Conservation (phyloP, 306 rosid species). For the Erythrophleum fordii region DNA sequence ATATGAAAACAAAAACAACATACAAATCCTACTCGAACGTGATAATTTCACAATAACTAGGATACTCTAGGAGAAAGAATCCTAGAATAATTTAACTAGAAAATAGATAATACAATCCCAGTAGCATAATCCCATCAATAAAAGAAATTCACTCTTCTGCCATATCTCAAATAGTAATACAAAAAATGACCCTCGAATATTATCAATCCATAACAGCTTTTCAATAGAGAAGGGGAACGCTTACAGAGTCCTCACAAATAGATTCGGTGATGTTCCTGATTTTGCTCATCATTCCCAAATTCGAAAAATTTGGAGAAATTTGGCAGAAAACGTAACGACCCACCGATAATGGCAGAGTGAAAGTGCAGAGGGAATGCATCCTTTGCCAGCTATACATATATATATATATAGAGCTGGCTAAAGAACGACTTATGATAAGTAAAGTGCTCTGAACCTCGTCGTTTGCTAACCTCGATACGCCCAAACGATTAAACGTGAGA, state of each 20-base stretch:
- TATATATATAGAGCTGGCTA: too few species aligned
- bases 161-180: not conserved
- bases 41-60: not conserved
- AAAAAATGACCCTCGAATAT: not conserved
- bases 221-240: not conserved
- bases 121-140: not conserved
- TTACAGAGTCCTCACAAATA: slow-evolving; percentile 11
- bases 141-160: not conserved
- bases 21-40: not conserved
- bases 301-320: not conserved
- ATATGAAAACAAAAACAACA: too few species aligned
- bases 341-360: not conserved
- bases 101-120: not conserved
- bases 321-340: not conserved
- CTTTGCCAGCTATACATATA: too few species aligned
- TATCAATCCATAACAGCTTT: too few species aligned
- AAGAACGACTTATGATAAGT: not conserved
- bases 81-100: not conserved
- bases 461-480: not conserved
- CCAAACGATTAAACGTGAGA: not conserved
- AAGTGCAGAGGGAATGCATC: not conserved
- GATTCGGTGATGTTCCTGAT: not conserved
- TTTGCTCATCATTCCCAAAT: not conserved
- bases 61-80: not conserved
- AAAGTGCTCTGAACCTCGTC: not conserved